Base-by-base conservation (phyloP, 441 rosid genomes). In the Daphne laureola region DNA sequence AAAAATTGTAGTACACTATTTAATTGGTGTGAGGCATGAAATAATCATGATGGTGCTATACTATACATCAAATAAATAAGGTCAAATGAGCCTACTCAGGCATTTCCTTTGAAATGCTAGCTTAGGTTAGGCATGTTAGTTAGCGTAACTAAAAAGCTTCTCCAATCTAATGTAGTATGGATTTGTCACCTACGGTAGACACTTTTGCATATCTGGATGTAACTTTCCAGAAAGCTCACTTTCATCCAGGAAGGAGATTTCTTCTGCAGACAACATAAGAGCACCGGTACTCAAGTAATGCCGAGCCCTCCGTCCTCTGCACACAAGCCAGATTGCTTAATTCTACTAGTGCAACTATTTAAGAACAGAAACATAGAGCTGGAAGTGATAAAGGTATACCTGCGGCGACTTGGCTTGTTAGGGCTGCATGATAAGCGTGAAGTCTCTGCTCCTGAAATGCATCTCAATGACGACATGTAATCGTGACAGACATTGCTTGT, bases 201-300 rank as follows among this genome's bases (percentile, higher is more conserved):
- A 50, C 57, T 58, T 35, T 15, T 51, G 25, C 25, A 21, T 57
- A 36, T 64, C 59, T 67, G 65, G 48, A 41, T 58, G 46, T 21
- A 17, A 47, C 63, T 87, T 73, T 53, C 67, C 58, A 12, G 61
- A 77, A 3, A 66, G 17, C 60, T 66, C 73, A 61, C 63, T 67
- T 58, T 67, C 77, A 40, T 61, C 76, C 73, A 93, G 68, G 69
- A 80, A 57, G 35, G 81, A 72, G 55, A 83, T 73, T 38, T 93
- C 90, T 67, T 85, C 91, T 0, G 83, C 75, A 54, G 91, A 82
- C 43, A 93, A 60, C 65, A 60, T 66, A 53, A 79, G 58, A 8
- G 83, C 70, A 36, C 84, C 81, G 3, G 59, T 62, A 55, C 77
- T 80, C 81, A 93, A 71, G 77, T 87, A 93, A 70, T 87, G 83